Evolutionary conservation across 2,329 filamentous ascomycete genomes (phyloP).

Genomic region (Diplodia mutila): DNA sequence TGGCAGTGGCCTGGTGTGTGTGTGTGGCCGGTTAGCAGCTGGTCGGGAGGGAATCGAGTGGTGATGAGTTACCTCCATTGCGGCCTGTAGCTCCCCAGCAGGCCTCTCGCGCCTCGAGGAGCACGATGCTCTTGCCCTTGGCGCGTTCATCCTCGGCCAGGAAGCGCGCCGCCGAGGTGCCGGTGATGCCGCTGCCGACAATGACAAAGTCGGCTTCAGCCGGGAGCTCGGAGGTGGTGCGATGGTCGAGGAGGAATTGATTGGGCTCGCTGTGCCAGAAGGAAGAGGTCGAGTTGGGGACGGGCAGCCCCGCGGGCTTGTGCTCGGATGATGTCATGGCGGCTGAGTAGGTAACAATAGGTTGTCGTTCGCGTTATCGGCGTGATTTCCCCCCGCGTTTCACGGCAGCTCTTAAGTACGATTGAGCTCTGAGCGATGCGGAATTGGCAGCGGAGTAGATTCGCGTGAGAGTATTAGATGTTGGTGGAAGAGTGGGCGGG

Average conservation of each 20-base stretch:
- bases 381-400: not conserved
- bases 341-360: no score
- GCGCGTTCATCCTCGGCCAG: constrained; percentile 53
- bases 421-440: not conserved
- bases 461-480: not conserved
- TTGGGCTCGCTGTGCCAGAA: constrained; percentile 78
- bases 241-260: constrained; percentile 65
- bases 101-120: constrained; percentile 78
- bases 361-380: not conserved
- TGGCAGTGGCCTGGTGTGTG: constrained; percentile 66
- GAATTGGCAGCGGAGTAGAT: not conserved
- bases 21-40: no score
- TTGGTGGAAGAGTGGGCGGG: not conserved
- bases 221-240: constrained; percentile 67
- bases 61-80: constrained; percentile 25
- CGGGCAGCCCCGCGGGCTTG: constrained; percentile 56
- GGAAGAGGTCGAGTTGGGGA: constrained; percentile 62
- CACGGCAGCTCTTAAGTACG: not conserved
- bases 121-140: constrained; percentile 60
- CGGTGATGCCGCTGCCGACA: constrained; percentile 76
- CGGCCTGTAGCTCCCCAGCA: constrained; percentile 85
- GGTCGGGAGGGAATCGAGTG: not conserved
- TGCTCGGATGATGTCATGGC: constrained; percentile 19
- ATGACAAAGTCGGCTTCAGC: constrained; percentile 66
- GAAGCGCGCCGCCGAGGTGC: constrained; percentile 70